Conservation (phyloP, 345 rosid species). For the Salix brachista region DNA sequence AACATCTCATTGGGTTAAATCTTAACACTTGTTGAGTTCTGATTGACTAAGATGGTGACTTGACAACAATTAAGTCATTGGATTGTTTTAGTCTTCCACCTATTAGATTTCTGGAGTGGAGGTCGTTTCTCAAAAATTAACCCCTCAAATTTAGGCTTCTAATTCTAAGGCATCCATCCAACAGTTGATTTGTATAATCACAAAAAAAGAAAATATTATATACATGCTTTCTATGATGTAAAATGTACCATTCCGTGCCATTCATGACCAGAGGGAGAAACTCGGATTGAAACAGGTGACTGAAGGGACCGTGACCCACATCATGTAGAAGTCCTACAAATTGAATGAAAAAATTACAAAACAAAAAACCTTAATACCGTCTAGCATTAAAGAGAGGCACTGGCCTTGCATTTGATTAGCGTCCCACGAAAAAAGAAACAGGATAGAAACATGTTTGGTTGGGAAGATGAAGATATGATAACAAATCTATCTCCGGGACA, state of each 20-base stretch:
- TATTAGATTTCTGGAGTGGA: too few relatives aligned
- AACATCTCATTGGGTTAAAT: too few relatives aligned
- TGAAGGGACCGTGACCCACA: constrained; percentile 95
- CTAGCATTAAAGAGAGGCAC: background rate
- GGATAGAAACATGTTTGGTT: background rate
- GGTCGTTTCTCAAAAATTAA: background rate
- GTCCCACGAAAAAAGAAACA: background rate
- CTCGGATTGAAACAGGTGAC: constrained; percentile 83
- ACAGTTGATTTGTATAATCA: background rate
- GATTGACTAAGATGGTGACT: too few relatives aligned
- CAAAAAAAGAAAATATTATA: too few relatives aligned
- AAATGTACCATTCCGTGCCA: constrained; percentile 51
- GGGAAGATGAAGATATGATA: too few relatives aligned
- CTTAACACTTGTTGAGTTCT: too few relatives aligned
- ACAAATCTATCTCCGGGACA: too few relatives aligned
- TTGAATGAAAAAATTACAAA: constrained; percentile 6
- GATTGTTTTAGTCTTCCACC: too few relatives aligned
- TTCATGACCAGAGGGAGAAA: constrained; percentile 70
- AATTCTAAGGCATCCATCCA: background rate
- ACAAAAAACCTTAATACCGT: background rate
- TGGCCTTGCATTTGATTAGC: too few relatives aligned
- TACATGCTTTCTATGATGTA: constrained; percentile 1
- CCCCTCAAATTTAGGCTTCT: background rate
- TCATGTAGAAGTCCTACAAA: constrained; percentile 89
- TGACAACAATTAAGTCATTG: too few relatives aligned